These are phyloP conservation scores for Tylopilus sp. DNA, from an alignment of 768 basidiomycete species.

Conservation along the genomic window DNA sequence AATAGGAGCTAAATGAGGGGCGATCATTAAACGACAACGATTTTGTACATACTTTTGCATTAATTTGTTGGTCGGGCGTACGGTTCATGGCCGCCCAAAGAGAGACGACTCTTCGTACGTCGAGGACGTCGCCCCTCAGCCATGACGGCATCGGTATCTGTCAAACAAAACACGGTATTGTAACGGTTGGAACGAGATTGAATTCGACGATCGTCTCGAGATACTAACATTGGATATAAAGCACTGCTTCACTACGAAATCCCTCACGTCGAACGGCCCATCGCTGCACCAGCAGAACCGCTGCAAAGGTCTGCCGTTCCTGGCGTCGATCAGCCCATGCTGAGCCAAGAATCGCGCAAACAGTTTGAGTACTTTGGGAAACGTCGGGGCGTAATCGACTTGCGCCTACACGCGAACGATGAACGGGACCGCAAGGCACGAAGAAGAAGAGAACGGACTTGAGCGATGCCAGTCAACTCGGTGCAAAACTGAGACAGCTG, in stretches of 20 bases:
- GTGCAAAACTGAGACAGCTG: constrained; percentile 81
- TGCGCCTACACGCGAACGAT: constrained; percentile 51
- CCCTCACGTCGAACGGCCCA: constrained; percentile 78
- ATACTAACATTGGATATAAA: constrained; percentile 73
- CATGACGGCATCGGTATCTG: constrained; percentile 70
- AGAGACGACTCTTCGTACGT: constrained; percentile 62
- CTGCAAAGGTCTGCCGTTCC: constrained; percentile 51
- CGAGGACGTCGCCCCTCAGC: constrained; percentile 70
- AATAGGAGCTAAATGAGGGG: neutral
- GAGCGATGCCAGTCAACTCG: constrained; percentile 85
- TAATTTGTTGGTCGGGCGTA: constrained; percentile 7
- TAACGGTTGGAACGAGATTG: constrained; percentile 4
- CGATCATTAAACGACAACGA: neutral
- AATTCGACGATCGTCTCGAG: constrained; percentile 3
- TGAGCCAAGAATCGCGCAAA: constrained; percentile 68
- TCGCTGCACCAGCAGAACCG: constrained; percentile 83
- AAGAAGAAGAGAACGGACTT: constrained; percentile 51
- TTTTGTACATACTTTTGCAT: constrained; percentile 15
- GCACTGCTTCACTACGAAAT: constrained; percentile 87
- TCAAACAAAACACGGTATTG: constrained; percentile 11
- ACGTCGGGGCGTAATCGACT: constrained; percentile 76
- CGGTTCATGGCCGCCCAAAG: constrained; percentile 34
- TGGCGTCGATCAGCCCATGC: constrained; percentile 64
- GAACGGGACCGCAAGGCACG: constrained; percentile 2
- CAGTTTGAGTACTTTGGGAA: constrained; percentile 60